Conservation (phyloP, 371 early-diverging fungal genomes). For the Modicella reniformis region DNA sequence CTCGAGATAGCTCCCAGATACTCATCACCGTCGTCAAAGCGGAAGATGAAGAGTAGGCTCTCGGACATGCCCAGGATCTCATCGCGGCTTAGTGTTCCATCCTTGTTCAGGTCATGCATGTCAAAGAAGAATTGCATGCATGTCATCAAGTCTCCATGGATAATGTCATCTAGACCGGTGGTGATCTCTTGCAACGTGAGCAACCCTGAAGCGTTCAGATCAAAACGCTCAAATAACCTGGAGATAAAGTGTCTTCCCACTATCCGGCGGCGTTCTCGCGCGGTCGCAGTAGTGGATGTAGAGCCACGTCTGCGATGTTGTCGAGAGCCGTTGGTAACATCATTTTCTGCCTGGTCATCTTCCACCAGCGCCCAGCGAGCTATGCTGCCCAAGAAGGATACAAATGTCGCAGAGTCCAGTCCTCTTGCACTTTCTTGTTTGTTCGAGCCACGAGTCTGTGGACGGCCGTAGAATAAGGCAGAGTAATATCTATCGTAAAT, state of each 20-base stretch:
- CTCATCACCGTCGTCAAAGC: slow-evolving; percentile 68
- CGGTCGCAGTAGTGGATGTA: slow-evolving; percentile 40
- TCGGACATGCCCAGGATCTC: slow-evolving; percentile 92
- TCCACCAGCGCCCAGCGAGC: slow-evolving; percentile 68
- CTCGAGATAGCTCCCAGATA: slow-evolving; percentile 77
- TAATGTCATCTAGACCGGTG: slow-evolving; percentile 78
- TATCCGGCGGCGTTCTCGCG: slow-evolving; percentile 39
- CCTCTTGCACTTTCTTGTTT: slow-evolving; percentile 48
- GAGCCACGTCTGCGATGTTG: slow-evolving; percentile 48
- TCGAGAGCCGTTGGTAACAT: slow-evolving; percentile 19
- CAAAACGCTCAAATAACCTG: slow-evolving; percentile 68
- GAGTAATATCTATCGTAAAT: slow-evolving; percentile 91
- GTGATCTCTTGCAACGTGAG: slow-evolving; percentile 85
- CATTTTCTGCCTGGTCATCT: slow-evolving; percentile 39
- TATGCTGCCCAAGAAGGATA: slow-evolving; percentile 65
- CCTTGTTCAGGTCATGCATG: slow-evolving; percentile 81
- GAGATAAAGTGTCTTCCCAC: slow-evolving; percentile 61
- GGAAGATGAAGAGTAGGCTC: slow-evolving; percentile 82
- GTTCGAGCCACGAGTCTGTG: slow-evolving; percentile 54
- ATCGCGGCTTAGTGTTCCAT: slow-evolving; percentile 78
- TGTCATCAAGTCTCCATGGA: slow-evolving; percentile 82
- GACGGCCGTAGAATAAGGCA: slow-evolving; percentile 79
- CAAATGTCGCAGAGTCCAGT: slow-evolving; percentile 75
- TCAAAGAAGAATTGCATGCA: slow-evolving; percentile 87
- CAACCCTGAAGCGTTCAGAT: slow-evolving; percentile 63